These are phyloP conservation scores for Ogataea pini DNA, from an alignment of 805 yeast species.

Conservation along the genomic window DNA sequence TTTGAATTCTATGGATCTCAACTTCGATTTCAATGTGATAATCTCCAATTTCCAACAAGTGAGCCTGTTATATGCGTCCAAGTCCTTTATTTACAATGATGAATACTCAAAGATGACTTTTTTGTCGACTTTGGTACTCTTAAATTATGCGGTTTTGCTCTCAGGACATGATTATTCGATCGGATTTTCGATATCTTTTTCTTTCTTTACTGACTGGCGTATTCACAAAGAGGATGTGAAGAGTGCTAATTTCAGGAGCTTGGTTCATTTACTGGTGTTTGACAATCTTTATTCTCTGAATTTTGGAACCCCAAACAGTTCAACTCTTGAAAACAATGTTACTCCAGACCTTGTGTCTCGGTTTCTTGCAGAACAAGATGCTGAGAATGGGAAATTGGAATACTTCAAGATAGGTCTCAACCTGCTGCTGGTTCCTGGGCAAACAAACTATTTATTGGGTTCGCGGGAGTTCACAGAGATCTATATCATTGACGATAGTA, in stretches of 20 bases:
- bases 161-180: constrained; percentile 62
- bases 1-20: constrained; percentile 34
- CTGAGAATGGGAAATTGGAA: too few species aligned
- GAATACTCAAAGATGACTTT: constrained; percentile 35
- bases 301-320: constrained; percentile 44
- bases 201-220: constrained; percentile 60
- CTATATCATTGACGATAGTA: constrained; percentile 20
- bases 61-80: constrained; percentile 39
- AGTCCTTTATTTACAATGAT: constrained; percentile 32
- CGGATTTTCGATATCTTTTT: constrained; percentile 53
- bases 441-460: constrained; percentile 18
- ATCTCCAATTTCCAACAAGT: constrained; percentile 39
- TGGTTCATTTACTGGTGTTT: constrained; percentile 46
- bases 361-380: constrained; percentile 20
- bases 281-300: constrained; percentile 55
- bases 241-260: constrained; percentile 35
- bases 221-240: constrained; percentile 39
- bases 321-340: constrained; percentile 25
- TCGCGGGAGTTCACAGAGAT: constrained; percentile 16
- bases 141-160: constrained; percentile 58
- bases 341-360: constrained; percentile 19
- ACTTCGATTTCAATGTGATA: constrained; percentile 35
- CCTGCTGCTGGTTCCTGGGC: constrained; percentile 23
- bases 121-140: constrained; percentile 40
- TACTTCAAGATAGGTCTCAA: constrained; percentile 29